A percentile compares a stretch with the other conserved stretches of the same genome.
Conservation (phyloP, 2,329 filamentous ascomycete species). For the Penicillium hesseltinei region DNA sequence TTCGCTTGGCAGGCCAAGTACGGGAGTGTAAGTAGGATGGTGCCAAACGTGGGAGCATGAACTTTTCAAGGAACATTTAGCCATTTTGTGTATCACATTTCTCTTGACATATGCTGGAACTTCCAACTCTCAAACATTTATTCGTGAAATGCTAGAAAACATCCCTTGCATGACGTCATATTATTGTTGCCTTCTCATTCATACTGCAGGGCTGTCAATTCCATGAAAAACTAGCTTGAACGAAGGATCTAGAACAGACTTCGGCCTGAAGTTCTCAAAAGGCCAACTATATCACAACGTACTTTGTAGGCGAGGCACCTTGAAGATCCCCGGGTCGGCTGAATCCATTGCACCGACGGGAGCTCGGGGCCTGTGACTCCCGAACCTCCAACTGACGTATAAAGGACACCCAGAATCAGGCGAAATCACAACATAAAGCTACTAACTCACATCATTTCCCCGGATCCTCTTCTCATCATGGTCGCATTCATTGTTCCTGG, state of each 20-base stretch:
- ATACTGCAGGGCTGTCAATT: background rate
- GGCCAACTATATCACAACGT: background rate
- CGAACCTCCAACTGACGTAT: background rate
- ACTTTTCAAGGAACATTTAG: background rate
- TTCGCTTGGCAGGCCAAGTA: slow-evolving; percentile 99
- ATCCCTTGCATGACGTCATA: background rate
- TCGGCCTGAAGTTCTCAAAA: background rate
- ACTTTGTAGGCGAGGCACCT: no score
- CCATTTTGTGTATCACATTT: background rate
- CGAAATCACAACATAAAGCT: background rate
- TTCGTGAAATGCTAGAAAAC: background rate
- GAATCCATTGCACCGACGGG: slow-evolving; percentile 13
- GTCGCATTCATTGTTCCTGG: slow-evolving; percentile 45
- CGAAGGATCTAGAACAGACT: background rate
- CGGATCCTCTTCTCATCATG: slow-evolving; percentile 29
- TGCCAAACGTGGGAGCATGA: background rate
- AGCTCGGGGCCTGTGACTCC: background rate
- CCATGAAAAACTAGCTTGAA: background rate
- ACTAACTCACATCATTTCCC: background rate
- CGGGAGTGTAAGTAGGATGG: slow-evolving; percentile 65
- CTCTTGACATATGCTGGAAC: background rate
- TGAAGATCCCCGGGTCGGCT: slow-evolving; percentile 5
- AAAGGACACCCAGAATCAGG: background rate
- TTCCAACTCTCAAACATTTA: background rate
- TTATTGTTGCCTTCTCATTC: no score